Evolutionary conservation across 2,329 filamentous ascomycete genomes (phyloP).

Genomic region (Colletotrichum abscissum): DNA sequence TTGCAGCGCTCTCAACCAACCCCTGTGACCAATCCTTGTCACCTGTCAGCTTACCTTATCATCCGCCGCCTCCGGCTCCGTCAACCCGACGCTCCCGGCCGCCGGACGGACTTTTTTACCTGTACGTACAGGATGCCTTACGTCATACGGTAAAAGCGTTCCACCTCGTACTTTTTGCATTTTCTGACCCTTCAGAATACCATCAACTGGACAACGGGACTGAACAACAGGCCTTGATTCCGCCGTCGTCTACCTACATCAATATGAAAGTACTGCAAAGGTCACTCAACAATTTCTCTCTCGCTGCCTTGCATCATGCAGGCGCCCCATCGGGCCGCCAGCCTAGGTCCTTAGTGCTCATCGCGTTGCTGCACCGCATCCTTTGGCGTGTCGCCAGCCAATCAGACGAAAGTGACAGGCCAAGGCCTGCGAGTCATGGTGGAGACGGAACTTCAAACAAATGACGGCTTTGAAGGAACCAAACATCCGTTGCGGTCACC

Average conservation of each 20-base stretch:
- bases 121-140: not conserved
- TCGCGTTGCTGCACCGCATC: slow-evolving; percentile 6
- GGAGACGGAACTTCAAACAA: not conserved
- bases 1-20: not conserved
- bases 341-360: not conserved
- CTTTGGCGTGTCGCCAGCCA: slow-evolving; percentile 10
- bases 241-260: not conserved
- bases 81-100: slow-evolving; percentile 1
- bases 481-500: not conserved
- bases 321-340: not conserved
- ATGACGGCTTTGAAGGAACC: not conserved
- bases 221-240: not conserved
- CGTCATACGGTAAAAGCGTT: slow-evolving; percentile 8
- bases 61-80: not conserved
- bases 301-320: not conserved
- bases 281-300: not conserved
- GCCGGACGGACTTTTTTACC: not conserved
- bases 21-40: slow-evolving; percentile 16
- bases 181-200: not conserved
- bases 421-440: slow-evolving; percentile 12
- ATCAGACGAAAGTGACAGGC: not conserved
- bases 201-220: not conserved
- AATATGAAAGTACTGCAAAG: not conserved
- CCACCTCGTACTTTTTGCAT: not conserved
- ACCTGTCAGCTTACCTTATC: slow-evolving; percentile 15